Base-by-base conservation (phyloP, 2,329 filamentous ascomycete species). In the Periconia digitata region DNA sequence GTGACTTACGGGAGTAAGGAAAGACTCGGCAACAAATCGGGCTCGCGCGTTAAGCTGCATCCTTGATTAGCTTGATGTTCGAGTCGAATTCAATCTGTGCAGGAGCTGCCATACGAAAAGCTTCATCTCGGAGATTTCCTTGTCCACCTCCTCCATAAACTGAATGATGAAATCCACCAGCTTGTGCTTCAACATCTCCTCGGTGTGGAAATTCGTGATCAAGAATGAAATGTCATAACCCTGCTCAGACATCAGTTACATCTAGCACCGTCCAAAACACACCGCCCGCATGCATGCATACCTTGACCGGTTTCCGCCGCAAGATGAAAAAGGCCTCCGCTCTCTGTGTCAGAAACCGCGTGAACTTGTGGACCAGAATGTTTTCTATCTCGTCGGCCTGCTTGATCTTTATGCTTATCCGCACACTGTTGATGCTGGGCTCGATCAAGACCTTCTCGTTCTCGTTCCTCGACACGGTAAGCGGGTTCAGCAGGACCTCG, bases 101-200 rank as follows among this genome's bases (percentile, higher is more conserved):
- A 5, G 23, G 23, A 23, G 16, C 8, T 8, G 21, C 79, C 90
- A 61, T 82, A 96, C 92, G 74, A 99, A 99, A 65, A 99, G 87
- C 82, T 99, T 99, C 94, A 99, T 97, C 77, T 99, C 95, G 3
- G 94, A 97, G 51, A 99, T 99, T 74, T 99, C 94, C 80, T 99
- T 99, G 74, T 99, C 95, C 4, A 99, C 95, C 72, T 99, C 94
- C 74, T 99, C 92, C 92, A 99, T 97, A 68, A 99, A 99, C 68
- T 97, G 87, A 58, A 99, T 96, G 61, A 99, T 95, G 67, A 99
- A 99, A 72, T 99, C 94, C 27, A 99, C 95, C 61, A 99, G 81
- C 79, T 99, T 97, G 72, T 99, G 92, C 80, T 97, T 97, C 70
- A 97, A 74, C 91, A 99, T 96, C 71, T 95, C 89, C 74, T 97